Base-by-base conservation (phyloP, 1,284 basidiomycete genomes). In the Leccinum fallax region DNA sequence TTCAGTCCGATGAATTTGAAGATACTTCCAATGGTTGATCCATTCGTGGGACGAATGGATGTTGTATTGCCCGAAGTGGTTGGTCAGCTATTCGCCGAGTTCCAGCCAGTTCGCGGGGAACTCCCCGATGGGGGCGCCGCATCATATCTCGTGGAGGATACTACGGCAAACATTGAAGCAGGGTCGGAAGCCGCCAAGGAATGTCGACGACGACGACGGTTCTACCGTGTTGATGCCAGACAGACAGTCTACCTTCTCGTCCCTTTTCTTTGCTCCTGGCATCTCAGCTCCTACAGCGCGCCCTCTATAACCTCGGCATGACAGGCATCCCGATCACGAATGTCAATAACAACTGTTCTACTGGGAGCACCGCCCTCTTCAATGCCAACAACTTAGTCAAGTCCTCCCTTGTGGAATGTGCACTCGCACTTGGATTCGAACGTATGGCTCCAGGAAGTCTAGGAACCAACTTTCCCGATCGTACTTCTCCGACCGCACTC, bases 281-380 rank as follows among this genome's bases (percentile, higher is more conserved):
- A 26, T 19, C 51, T 28, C 24, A 24, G n/a, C 15, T 32, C 16
- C 24, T 28, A 24, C 21, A 72, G 68, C 62, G 92, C 28, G 88
- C 92, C 3, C 79, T 95, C n/a, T 95, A 95, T 75, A 88, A 88
- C 72, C 85, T 95, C 52, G 93, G 93, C 16, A 81, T 95, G 75
- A 95, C 93, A 4, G 83, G 85, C 28, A 94, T 95, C 63, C 93
- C 93, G 1, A 90, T 95, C 69, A 84, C 90, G 58, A 95, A 95
- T 69, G 90, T 94, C 57, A 93, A 92, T 78, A 94, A 94, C 76
- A 93, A 92, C 72, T 92, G 92, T 67, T 88, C 89, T 2, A 92
- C 90, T 0, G 90, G 90, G 2, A 89, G 87, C 56, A 85, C 89
- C 0, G 92, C 92, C 4, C 79, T 93, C 16, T 89, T 84, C 71